A percentile compares a stretch with the other conserved stretches of the same genome.
These are phyloP conservation scores for Chalciporus chontae DNA, from an alignment of 768 basidiomycete genomes.

Conservation along the genomic window DNA sequence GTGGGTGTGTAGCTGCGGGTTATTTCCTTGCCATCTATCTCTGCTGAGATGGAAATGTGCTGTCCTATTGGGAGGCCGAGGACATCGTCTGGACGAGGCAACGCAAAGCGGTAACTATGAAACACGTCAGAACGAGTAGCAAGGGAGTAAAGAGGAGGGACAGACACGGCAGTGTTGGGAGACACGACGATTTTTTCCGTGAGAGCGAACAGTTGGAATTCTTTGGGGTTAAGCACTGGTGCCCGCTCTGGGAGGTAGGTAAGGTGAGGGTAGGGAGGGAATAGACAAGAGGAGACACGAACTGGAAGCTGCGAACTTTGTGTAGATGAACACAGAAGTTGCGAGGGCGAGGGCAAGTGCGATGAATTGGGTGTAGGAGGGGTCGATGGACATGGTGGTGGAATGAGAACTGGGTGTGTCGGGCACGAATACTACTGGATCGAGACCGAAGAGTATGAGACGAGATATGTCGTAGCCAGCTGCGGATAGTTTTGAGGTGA, in stretches of 20 bases:
- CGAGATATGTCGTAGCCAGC: slow-evolving; percentile 57
- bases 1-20: slow-evolving; percentile 95
- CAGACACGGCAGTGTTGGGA: slow-evolving; percentile 93
- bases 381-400: slow-evolving; percentile 14
- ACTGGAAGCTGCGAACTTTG: slow-evolving; percentile 44
- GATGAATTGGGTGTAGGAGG: slow-evolving; percentile 40
- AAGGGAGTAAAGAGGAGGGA: slow-evolving; percentile 3
- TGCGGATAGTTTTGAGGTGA: slow-evolving; percentile 42
- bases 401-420: not conserved
- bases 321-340: slow-evolving; percentile 48
- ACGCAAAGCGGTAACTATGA: slow-evolving; percentile 84
- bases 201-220: slow-evolving; percentile 83
- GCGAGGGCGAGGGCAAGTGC: slow-evolving; percentile 51
- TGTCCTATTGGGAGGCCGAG: slow-evolving; percentile 96
- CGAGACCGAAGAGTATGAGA: slow-evolving; percentile 62
- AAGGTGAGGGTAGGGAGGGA: slow-evolving; percentile 2
- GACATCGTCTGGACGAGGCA: slow-evolving; percentile 68
- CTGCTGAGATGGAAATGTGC: slow-evolving; percentile 89
- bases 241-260: slow-evolving; percentile 47
- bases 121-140: not conserved
- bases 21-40: slow-evolving; percentile 88
- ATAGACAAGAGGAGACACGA: slow-evolving; percentile 22
- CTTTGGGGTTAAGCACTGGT: slow-evolving; percentile 67
- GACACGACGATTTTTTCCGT: slow-evolving; percentile 79
- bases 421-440: slow-evolving; percentile 24